Evolutionary conservation across 2,329 filamentous ascomycete species (phyloP), one percentile per base, ranked within the genome.

Genomic region (Neofusicoccum kwambonambiense): DNA sequence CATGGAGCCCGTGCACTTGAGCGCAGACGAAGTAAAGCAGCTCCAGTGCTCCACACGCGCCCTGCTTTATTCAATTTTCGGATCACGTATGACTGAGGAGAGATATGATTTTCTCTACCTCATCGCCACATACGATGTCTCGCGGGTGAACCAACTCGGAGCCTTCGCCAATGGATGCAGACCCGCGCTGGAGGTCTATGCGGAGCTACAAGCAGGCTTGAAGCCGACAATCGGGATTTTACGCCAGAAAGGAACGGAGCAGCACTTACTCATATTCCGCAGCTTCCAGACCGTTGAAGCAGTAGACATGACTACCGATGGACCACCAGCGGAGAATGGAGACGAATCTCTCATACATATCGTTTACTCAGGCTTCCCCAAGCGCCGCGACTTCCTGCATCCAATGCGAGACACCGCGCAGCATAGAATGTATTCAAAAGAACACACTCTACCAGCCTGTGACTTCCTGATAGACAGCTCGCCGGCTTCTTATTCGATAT

Each of bases 351-450:
- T 19, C 13, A n/a, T 60, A 8, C n/a, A 60, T 1, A 34, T 60
- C 17, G 27, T 47, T 9, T 37, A 34, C 31, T 60, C 56, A 13
- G 39, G 9, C 47, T 86, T 86, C 73, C 83, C 86, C 0, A 84
- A 81, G 64, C 81, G 86, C 49, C 78, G 79, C 3, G 87, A 90
- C 69, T 87, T 89, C 56, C 79, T 91, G 4, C 86, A 88, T 67
- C 74, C 61, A 1, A 42, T 75, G 52, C 4, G 62, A 49, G 4
- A 64, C 60, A 6, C 61, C 66, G 1, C 19, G 47, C 7, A 75
- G 72, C 9, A 64, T 67, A 1, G 67, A 74, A 51, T 60, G 0
- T 79, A 79, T 13, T 75, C 71, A 1, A 86, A 78, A 69, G 39
- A 84, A 81, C 69, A 78, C 4, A 79, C 83, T 4, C 72, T 89